Evolutionary conservation across 495 filamentous ascomycete species (phyloP), one percentile per base, ranked within the genome.

Genomic region (Xylaria telfairii): DNA sequence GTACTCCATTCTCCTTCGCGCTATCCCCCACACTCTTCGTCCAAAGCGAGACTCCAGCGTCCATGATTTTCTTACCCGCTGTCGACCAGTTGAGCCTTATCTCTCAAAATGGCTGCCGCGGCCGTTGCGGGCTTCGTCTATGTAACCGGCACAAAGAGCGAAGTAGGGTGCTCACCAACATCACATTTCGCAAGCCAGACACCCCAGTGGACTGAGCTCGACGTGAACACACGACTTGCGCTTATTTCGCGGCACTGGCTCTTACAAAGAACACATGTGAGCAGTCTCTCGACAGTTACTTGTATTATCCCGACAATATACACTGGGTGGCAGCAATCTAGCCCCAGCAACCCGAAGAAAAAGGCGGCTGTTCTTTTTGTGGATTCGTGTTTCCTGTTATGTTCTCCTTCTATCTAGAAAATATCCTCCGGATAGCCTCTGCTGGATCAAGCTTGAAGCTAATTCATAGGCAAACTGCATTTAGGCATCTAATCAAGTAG

Each of bases 31-130:
- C 28, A 53, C 47, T 44, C 65, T 72, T 68, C 51, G 67, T 75
- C 70, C 12, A 65, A 71, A 71, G 70, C 74, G 56, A 73, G 57
- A 74, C 66, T 62, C 59, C 53, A 76, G 76, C 78, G 77, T 79
- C 80, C 83, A 85, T 86, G 84, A 80, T 75, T 83, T 72, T 76
- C 76, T 74, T 72, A 78, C 49, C 65, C 54, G 69, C 72, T 69
- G 71, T 73, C 73, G 77, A 75, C 68, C 77, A 78, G 78, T 82
- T 75, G 67, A 78, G 75, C 71, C 76, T 74, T 71, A 69, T 81
- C 75, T 79, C 70, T 78, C 83, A 82, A 60, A 65, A 85, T 85
- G 83, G 82, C 83, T 70, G 76, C 81, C 59, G 76, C 77, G 73
- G 76, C 78, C 68, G 78, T 81, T 75, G 56, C 79, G 70, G 73